phyloP scores from a whole-genome alignment of 306 rosid species.

The Cicer judaicum region DNA sequence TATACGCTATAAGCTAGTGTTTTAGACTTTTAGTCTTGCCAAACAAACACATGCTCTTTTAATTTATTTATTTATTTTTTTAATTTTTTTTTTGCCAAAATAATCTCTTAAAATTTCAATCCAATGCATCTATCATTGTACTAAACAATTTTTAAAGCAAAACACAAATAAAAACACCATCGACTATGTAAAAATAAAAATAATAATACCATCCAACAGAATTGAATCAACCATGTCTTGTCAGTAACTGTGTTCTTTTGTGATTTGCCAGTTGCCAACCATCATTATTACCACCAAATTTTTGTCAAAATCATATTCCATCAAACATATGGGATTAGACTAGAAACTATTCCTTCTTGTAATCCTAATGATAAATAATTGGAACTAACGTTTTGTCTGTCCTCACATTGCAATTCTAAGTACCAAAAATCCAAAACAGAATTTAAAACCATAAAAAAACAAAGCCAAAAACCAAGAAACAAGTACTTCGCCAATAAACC shows the following conservation, averaged over 20 bases:
- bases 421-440: background rate
- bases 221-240: constrained; percentile 4
- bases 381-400: constrained; percentile 39
- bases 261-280: constrained; percentile 19
- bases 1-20: too few relatives aligned
- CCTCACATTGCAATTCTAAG: constrained; percentile 13
- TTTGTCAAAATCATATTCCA: constrained; percentile 10
- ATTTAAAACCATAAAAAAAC: background rate
- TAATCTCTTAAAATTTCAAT: too few relatives aligned
- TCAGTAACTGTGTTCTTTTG: constrained; percentile 12
- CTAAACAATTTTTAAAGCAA: too few relatives aligned
- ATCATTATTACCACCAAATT: constrained; percentile 41
- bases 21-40: too few relatives aligned
- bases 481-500: background rate
- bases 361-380: constrained; percentile 5
- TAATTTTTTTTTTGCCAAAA: too few relatives aligned
- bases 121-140: too few relatives aligned
- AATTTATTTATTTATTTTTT: too few relatives aligned
- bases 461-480: background rate
- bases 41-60: too few relatives aligned
- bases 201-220: background rate
- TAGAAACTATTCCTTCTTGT: constrained; percentile 7
- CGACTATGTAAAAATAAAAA: background rate
- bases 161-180: too few relatives aligned
- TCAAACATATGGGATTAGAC: constrained; percentile 1